A percentile compares a stretch with the other conserved stretches of the same genome.
Conservation (phyloP, 306 rosid genomes). For the Hippophae rhamnoides region DNA sequence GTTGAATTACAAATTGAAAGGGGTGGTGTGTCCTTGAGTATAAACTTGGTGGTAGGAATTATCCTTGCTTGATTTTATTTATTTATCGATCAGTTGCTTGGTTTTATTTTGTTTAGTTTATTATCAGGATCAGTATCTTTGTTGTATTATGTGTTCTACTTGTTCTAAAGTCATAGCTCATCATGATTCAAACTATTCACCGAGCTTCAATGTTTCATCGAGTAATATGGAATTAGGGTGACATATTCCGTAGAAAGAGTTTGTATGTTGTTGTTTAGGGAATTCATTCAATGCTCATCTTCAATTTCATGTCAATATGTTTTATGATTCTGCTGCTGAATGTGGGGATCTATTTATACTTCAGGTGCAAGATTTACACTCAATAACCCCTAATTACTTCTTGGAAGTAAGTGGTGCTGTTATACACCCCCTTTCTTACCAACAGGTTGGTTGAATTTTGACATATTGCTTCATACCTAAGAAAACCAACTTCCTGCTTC, state of each 20-base stretch:
- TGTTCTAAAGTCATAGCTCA: too few relatives aligned
- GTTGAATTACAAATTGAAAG: constrained; percentile 81
- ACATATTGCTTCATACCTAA: background rate
- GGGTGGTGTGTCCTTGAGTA: constrained; percentile 53
- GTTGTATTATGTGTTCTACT: too few relatives aligned
- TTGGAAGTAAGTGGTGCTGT: constrained; percentile 93
- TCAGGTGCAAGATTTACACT: constrained; percentile 94
- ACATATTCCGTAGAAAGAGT: too few relatives aligned
- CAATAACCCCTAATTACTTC: constrained; percentile 80
- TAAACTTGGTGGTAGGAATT: constrained; percentile 60
- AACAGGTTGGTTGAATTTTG: constrained; percentile 64
- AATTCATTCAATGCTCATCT: too few relatives aligned
- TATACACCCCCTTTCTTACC: constrained; percentile 94
- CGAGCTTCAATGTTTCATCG: too few relatives aligned
- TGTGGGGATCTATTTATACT: constrained; percentile 8
- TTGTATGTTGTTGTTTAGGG: too few relatives aligned
- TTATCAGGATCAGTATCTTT: too few relatives aligned
- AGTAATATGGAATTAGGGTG: too few relatives aligned
- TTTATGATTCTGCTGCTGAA: too few relatives aligned
- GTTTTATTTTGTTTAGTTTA: background rate
- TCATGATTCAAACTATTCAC: too few relatives aligned
- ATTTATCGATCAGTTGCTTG: background rate
- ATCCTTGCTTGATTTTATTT: constrained; percentile 15
- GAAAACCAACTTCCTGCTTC: background rate
- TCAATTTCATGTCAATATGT: too few relatives aligned